Percentiles rank a stretch among this genome's conserved stretches.
phyloP scores from a whole-genome alignment of 2,329 filamentous ascomycete genomes.

The Arachnomyces sp. region DNA sequence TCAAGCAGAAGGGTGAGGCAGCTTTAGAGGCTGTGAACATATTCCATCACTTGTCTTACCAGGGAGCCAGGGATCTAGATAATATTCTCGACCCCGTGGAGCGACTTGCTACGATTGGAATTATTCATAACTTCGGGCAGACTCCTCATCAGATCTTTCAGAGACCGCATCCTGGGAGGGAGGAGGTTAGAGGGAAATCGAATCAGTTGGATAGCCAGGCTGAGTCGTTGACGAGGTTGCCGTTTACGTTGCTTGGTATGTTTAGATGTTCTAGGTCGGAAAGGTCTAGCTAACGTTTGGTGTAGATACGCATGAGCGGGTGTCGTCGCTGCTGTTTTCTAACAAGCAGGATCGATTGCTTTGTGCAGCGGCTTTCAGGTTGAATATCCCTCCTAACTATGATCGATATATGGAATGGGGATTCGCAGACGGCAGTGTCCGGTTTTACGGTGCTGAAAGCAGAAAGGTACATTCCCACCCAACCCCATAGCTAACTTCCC shows the following conservation, averaged over 20 bases:
- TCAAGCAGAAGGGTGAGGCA: constrained; percentile 85
- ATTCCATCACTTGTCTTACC: constrained; percentile 92
- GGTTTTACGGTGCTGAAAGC: constrained; percentile 79
- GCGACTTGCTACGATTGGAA: constrained; percentile 78
- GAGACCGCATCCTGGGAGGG: constrained; percentile 67
- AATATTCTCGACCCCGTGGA: constrained; percentile 83
- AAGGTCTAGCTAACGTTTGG: background rate
- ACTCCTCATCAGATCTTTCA: constrained; percentile 92
- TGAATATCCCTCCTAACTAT: constrained; percentile 77
- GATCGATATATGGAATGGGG: constrained; percentile 96
- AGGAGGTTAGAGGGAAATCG: constrained; percentile 56
- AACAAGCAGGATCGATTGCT: constrained; percentile 73
- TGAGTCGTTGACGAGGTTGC: constrained; percentile 66
- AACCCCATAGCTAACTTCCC: background rate
- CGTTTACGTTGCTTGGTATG: constrained; percentile 64
- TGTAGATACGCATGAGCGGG: constrained; percentile 62
- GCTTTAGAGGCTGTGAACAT: constrained; percentile 89
- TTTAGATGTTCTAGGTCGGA: background rate
- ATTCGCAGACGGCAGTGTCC: constrained; percentile 83
- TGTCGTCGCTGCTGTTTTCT: constrained; percentile 70
- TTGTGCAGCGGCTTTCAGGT: constrained; percentile 71
- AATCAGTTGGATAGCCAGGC: constrained; percentile 70
- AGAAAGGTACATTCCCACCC: constrained; percentile 49
- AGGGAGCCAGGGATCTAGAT: constrained; percentile 86
- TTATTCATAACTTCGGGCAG: constrained; percentile 98